Evolutionary conservation across 225 moss, liverwort and hornwort species (phyloP).

Genomic region (Physcomitrium patens): DNA sequence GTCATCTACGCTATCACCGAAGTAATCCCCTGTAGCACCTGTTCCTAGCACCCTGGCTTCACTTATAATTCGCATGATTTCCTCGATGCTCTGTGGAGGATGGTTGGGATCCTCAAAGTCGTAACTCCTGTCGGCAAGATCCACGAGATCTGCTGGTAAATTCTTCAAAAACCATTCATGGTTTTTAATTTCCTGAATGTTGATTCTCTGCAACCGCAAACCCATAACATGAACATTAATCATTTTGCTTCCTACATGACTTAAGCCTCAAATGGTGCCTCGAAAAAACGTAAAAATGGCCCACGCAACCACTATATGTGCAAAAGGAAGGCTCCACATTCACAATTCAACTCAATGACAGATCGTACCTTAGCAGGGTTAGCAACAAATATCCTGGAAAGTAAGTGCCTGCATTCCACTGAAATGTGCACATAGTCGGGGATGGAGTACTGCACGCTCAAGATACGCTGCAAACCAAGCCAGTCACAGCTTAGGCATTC

Average conservation of each 20-base stretch:
- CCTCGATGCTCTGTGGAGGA: conserved; percentile 90
- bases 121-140: conserved; percentile 72
- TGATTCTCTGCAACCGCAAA: conserved; percentile 66
- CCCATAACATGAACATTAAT: neutral
- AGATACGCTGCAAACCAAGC: conserved; percentile 59
- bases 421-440: conserved; percentile 98
- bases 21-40: conserved; percentile 54
- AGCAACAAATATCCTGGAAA: conserved; percentile 94
- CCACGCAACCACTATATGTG: neutral
- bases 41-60: conserved; percentile 51
- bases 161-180: conserved; percentile 97
- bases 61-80: conserved; percentile 81
- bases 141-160: conserved; percentile 77
- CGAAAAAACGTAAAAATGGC: neutral
- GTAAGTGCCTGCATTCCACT: conserved; percentile 81
- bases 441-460: conserved; percentile 97
- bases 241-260: neutral
- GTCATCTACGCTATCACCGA: conserved; percentile 69
- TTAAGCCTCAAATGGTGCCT: accelerated
- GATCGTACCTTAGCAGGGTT: conserved; percentile 71
- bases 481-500: neutral
- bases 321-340: neutral
- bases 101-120: conserved; percentile 97
- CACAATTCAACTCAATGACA: neutral
- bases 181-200: conserved; percentile 85